These are phyloP conservation scores for Suillus variegatus DNA, from an alignment of 768 basidiomycete genomes.

Conservation along the genomic window DNA sequence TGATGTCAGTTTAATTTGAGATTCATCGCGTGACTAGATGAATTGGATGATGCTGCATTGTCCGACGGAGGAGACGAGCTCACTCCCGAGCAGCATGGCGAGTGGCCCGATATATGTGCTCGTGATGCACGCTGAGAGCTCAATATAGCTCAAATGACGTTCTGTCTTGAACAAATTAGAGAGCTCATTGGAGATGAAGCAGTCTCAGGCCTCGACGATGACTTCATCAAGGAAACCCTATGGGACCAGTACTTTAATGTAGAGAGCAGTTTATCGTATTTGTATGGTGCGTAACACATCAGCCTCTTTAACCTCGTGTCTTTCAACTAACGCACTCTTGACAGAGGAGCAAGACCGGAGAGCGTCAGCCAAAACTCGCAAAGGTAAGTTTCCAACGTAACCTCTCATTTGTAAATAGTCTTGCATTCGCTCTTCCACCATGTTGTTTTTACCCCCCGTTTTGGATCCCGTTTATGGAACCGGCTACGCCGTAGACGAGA, in stretches of 20 bases:
- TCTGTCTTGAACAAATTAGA: constrained; percentile 69
- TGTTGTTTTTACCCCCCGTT: constrained; percentile 29
- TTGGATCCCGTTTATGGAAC: constrained; percentile 35
- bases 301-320: background rate
- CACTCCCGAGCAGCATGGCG: constrained; percentile 83
- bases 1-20: background rate
- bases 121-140: constrained; percentile 7
- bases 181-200: constrained; percentile 66
- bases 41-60: constrained; percentile 80
- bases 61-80: constrained; percentile 80
- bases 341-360: constrained; percentile 72
- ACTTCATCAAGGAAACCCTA: constrained; percentile 72
- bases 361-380: constrained; percentile 66
- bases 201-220: constrained; percentile 68
- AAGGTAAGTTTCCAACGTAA: constrained; percentile 67
- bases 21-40: constrained; percentile 50
- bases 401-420: constrained; percentile 33
- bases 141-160: constrained; percentile 60
- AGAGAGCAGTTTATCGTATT: constrained; percentile 72
- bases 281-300: constrained; percentile 58
- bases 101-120: constrained; percentile 11
- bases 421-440: constrained; percentile 35
- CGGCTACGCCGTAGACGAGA: constrained; percentile 37
- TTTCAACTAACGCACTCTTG: constrained; percentile 6
- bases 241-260: constrained; percentile 91